Conservation (phyloP, 306 rosid genomes). For the Sesbania bispinosa region DNA sequence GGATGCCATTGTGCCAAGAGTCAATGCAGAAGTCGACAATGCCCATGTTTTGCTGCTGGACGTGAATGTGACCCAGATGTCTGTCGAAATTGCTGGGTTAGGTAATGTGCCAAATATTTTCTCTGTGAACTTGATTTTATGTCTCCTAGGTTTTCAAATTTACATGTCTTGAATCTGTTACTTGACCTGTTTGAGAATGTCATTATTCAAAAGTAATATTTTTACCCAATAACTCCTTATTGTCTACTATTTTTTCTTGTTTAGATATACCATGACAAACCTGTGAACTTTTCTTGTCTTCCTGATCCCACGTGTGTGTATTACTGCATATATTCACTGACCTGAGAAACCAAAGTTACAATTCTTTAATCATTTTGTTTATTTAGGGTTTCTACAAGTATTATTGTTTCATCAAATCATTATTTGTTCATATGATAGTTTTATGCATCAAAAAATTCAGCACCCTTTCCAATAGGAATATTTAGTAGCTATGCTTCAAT, state of each 20-base stretch:
- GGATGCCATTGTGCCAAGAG: slow-evolving; percentile 99
- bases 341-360: neutral
- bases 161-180: slow-evolving; percentile 5
- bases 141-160: neutral
- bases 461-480: too few species aligned
- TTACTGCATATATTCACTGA: neutral
- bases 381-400: neutral
- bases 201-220: neutral
- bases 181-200: neutral
- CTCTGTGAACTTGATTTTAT: slow-evolving; percentile 13
- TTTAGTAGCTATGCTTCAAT: neutral
- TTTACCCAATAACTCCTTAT: neutral
- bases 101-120: slow-evolving; percentile 46
- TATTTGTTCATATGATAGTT: neutral
- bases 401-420: neutral
- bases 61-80: slow-evolving; percentile 99
- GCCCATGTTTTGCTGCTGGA: slow-evolving; percentile 99
- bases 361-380: neutral
- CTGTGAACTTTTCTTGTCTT: neutral
- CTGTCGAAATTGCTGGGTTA: slow-evolving; percentile 96
- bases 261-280: neutral
- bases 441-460: neutral
- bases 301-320: neutral
- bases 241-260: neutral
- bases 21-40: slow-evolving; percentile 97